Percentiles rank a stretch among this genome's conserved stretches.
Evolutionary conservation across 2,329 filamentous ascomycete species (phyloP).

Genomic region (Aurifilum marmelostoma): DNA sequence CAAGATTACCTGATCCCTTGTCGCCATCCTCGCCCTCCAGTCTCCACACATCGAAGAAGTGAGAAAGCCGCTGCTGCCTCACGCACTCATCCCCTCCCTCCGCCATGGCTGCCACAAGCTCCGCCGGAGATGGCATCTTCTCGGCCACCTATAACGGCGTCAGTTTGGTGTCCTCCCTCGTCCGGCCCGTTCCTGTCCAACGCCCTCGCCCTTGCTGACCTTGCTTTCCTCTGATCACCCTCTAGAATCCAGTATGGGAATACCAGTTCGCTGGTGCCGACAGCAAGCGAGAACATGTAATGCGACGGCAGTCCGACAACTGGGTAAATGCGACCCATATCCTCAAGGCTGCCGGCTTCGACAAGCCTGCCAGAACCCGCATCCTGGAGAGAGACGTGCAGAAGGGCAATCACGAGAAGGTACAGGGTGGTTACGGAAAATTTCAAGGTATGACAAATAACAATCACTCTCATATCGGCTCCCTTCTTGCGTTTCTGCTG

Average conservation of each 20-base stretch:
- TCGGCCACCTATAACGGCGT: constrained; percentile 72
- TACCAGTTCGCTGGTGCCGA: constrained; percentile 78
- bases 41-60: background rate
- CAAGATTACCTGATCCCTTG: background rate
- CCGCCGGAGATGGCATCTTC: constrained; percentile 56
- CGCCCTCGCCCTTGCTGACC: constrained; percentile 16
- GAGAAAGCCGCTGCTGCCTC: background rate
- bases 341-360: constrained; percentile 94
- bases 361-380: constrained; percentile 92
- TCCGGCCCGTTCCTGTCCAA: background rate
- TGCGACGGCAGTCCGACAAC: constrained; percentile 89
- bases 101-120: constrained; percentile 51
- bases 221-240: constrained; percentile 3
- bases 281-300: constrained; percentile 77
- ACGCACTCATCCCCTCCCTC: background rate
- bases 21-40: background rate
- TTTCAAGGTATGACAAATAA: constrained; percentile 71
- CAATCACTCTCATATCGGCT: too few relatives aligned
- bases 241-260: constrained; percentile 90
- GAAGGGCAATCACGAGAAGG: constrained; percentile 95
- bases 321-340: constrained; percentile 99
- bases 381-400: constrained; percentile 97
- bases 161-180: constrained; percentile 40
- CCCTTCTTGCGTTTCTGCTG: too few relatives aligned
- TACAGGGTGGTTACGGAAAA: constrained; percentile 97